Evolutionary conservation across 2,329 filamentous ascomycete genomes (phyloP).

Genomic region (Talaromyces sp.): DNA sequence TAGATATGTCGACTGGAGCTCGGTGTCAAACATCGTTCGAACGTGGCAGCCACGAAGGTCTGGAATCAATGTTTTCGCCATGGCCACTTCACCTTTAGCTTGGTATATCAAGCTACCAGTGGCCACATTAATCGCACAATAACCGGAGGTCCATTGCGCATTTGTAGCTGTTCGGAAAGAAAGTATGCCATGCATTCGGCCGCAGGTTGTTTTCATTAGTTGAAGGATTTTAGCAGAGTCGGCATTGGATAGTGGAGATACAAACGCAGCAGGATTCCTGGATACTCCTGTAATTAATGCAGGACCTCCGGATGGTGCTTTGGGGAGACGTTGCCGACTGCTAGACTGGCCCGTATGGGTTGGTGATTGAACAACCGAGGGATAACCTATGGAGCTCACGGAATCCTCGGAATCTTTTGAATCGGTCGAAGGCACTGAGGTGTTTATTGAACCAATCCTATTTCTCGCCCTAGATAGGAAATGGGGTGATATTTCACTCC

Average conservation of each 20-base stretch:
- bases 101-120: conserved; percentile 51
- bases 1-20: conserved; percentile 46
- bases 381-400: conserved; percentile 46
- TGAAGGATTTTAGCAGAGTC: conserved; percentile 50
- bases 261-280: conserved; percentile 28
- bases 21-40: conserved; percentile 47
- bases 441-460: conserved; percentile 42
- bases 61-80: conserved; percentile 48
- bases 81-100: conserved; percentile 48
- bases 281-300: conserved; percentile 27
- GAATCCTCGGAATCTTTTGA: conserved; percentile 39
- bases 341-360: conserved; percentile 33
- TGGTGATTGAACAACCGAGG: conserved; percentile 46
- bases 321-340: conserved; percentile 35
- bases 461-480: conserved; percentile 34
- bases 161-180: conserved; percentile 46
- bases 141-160: conserved; percentile 48
- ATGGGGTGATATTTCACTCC: conserved; percentile 36
- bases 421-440: conserved; percentile 28
- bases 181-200: conserved; percentile 52
- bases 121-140: conserved; percentile 52
- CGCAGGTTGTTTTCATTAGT: conserved; percentile 52
- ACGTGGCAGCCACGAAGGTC: conserved; percentile 51
- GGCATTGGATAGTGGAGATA: conserved; percentile 40
- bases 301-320: conserved; percentile 27